Conservation (phyloP, 805 yeast species). For the Schwanniomyces occidentalis region DNA sequence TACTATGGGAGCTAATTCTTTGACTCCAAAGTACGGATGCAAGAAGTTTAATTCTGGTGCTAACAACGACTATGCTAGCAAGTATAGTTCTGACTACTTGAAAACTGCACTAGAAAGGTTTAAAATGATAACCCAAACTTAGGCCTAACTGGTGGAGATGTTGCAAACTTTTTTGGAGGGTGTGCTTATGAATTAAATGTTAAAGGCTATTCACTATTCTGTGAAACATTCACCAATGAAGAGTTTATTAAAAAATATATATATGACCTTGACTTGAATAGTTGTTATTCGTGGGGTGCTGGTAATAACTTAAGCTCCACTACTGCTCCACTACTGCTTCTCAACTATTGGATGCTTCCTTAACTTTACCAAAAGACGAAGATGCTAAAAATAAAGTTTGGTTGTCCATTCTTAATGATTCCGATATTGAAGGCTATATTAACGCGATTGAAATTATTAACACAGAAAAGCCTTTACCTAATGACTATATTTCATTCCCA, state of each 20-base stretch:
- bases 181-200: constrained; percentile 79
- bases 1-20: constrained; percentile 55
- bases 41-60: constrained; percentile 33
- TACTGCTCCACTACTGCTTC: constrained; percentile 64
- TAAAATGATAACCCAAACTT: constrained; percentile 53
- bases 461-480: constrained; percentile 43
- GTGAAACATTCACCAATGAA: constrained; percentile 65
- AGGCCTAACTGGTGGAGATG: constrained; percentile 53
- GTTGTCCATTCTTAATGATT: constrained; percentile 75
- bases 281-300: constrained; percentile 63
- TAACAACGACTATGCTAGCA: constrained; percentile 21
- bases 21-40: constrained; percentile 55
- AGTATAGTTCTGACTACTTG: constrained; percentile 46
- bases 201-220: constrained; percentile 64
- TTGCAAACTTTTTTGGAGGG: constrained; percentile 52
- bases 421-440: constrained; percentile 59
- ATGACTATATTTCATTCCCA: constrained; percentile 47
- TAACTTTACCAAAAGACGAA: constrained; percentile 47
- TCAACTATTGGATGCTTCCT: constrained; percentile 49
- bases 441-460: constrained; percentile 63
- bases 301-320: constrained; percentile 60
- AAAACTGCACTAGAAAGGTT: constrained; percentile 57
- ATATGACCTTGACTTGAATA: constrained; percentile 59
- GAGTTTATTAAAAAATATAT: constrained; percentile 44
- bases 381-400: constrained; percentile 52